Evolutionary conservation across 257 asterid genomes (phyloP).

Genomic region (Jasminum sambac): DNA sequence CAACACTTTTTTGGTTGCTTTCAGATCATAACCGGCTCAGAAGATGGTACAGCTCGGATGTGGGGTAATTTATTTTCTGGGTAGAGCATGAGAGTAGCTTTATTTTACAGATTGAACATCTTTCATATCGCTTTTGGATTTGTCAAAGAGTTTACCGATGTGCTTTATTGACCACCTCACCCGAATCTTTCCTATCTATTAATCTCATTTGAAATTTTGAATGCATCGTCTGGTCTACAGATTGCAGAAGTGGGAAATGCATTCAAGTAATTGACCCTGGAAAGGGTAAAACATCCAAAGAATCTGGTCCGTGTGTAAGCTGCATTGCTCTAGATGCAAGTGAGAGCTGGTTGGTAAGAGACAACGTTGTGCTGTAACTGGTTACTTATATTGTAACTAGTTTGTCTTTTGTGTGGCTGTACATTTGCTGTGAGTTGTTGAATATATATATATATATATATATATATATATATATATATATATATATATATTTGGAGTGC

Average conservation of each 20-base stretch:
- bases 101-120: background rate
- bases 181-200: constrained; percentile 14
- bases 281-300: constrained; percentile 45
- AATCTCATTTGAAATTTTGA: constrained; percentile 30
- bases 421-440: no score
- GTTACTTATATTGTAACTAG: background rate
- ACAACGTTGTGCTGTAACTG: constrained; percentile 1
- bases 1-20: constrained; percentile 26
- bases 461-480: no score
- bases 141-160: background rate
- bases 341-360: constrained; percentile 98
- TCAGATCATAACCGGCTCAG: constrained; percentile 97
- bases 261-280: constrained; percentile 57
- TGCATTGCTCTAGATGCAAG: constrained; percentile 90
- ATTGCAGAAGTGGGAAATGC: constrained; percentile 93
- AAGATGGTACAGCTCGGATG: constrained; percentile 89
- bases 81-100: background rate
- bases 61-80: constrained; percentile 62
- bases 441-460: no score
- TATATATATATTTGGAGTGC: no score
- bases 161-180: constrained; percentile 17
- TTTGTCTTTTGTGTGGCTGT: background rate
- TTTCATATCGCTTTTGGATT: background rate
- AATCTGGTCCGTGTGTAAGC: constrained; percentile 57
- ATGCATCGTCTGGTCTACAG: constrained; percentile 39